These are phyloP conservation scores for Fusarium oxysporum DNA, from an alignment of 2,329 filamentous ascomycete genomes.

Conservation along the genomic window DNA sequence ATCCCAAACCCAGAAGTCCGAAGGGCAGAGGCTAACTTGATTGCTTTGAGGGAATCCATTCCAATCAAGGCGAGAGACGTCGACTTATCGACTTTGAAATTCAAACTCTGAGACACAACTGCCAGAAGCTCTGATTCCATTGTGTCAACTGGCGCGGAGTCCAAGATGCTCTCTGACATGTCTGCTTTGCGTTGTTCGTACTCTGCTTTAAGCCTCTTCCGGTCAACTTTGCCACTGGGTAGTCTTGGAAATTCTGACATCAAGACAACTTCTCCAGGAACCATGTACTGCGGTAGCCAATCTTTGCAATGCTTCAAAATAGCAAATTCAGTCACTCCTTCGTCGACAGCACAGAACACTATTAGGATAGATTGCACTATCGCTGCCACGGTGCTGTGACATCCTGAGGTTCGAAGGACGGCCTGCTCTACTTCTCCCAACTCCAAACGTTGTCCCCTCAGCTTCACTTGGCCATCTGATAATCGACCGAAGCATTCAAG, in stretches of 20 bases:
- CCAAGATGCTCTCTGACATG: background rate
- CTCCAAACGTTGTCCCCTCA: constrained; percentile 85
- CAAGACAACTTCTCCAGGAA: constrained; percentile 78
- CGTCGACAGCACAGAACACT: constrained; percentile 74
- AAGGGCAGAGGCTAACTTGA: constrained; percentile 70
- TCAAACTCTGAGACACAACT: constrained; percentile 57
- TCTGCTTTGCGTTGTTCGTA: constrained; percentile 50
- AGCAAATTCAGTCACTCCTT: constrained; percentile 47
- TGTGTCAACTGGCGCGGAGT: constrained; percentile 34
- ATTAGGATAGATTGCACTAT: constrained; percentile 78
- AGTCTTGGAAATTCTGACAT: constrained; percentile 76
- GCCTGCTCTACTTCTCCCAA: constrained; percentile 83
- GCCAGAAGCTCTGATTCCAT: constrained; percentile 51
- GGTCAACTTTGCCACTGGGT: constrained; percentile 86
- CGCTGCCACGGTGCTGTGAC: constrained; percentile 74
- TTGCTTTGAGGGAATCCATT: constrained; percentile 69
- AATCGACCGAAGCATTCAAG: constrained; percentile 89
- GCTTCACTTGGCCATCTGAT: constrained; percentile 83
- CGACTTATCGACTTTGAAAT: constrained; percentile 48
- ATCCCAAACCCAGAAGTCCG: constrained; percentile 66
- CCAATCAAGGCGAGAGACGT: constrained; percentile 65
- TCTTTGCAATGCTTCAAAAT: constrained; percentile 71
- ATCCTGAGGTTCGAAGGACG: constrained; percentile 68
- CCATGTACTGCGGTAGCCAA: constrained; percentile 87
- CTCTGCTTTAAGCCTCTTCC: constrained; percentile 68